Base-by-base conservation (phyloP, 208 protist genomes). In the Trypanosoma vivax region DNA sequence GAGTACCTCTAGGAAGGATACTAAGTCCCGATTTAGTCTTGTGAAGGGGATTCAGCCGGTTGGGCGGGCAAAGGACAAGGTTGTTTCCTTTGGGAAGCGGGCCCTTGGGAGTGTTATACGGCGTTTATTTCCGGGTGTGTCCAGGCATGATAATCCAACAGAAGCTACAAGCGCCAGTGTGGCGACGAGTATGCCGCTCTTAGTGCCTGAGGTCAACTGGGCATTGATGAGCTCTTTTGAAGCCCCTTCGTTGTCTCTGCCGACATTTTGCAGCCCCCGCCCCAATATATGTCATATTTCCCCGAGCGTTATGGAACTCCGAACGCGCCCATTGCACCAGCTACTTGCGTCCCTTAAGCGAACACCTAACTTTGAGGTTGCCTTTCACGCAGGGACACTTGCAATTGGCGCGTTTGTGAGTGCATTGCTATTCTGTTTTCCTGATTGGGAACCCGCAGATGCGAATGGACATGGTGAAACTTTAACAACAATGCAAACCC, bases 371-470 rank as follows among this genome's bases (percentile, higher is more conserved):
- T 21, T 49, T 18, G 69, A 82, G 35, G 59, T 61, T 27, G 55
- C 51, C 18, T 42, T 80, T n/a, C 60, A 72, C n/a, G 74, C 75
- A 16, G 69, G 66, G 28, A 70, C 73, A 25, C 66, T 88, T 9
- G 71, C 69, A 2, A 49, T 90, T 9, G 83, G 83, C 10, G 77
- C 83, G 0, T 90, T 87, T 41, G 47, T 90, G 16, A 62, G 66
- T 54, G 78, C 83, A 18, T 68, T 77, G 70, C 78, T 54, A 0
- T 58, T 1, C 24, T 48, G 46, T 42, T 53, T 49, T 30, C 63
- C 39, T 6, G 19, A 53, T 7, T 61, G 33, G 31, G 47, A 43
- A 40, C 29, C 37, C 0, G 38, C 46, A 29, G 18, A 29, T 24
- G n/a, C n/a, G n/a, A n/a, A n/a, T n/a, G n/a, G n/a, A n/a, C n/a